Evolutionary conservation across 164 flowering plant genomes (phyloP), one percentile per base, ranked within the genome.

Genomic region (Malania oleifera): DNA sequence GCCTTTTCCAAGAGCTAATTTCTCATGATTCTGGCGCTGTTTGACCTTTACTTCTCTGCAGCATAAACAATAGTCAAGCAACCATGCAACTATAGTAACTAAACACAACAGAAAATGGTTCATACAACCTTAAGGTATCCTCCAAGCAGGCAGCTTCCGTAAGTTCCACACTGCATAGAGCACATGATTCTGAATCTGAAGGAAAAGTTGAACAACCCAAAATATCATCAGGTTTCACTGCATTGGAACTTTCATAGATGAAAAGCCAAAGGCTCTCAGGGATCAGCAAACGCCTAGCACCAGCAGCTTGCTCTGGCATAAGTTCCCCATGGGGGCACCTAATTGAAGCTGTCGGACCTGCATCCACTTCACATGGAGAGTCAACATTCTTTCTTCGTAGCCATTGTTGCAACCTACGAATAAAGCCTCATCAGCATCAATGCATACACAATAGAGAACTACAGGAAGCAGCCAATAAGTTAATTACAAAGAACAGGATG

Each of bases 1-100:
- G 60, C 54, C 72, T 78, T 84, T 93, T 26, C 86, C 87, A 28
- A 54, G 47, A 41, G 81, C 84, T 63, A 93, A 75, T 57, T 81
- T 91, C 79, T 93, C 97, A 73, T 93, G 99, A 67, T 70, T 85
- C 63, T 85, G 83, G 17, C 95, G 89, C 68, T 93, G 93, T 56
- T 80, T 86, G 47, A 81, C 63, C 80, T 85, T 93, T 52, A 71
- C 67, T 43, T 66, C 79, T 73, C 99, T 93, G 87, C 78, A 80
- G 38, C 55, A 82, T 58, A 19, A 38, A 69, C 31, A 62, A 28
- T 28, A 61, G 67, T 73, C 65, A 82, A 67, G 61, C 46, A 54
- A 47, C 14, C 24, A 27, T 45, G 14, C 22, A 54, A 29, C n/a
- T 12, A 52, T 28, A 55, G 31, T 24, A 59, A 13, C n/a, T n/a